These are phyloP conservation scores for Agaricales sp. DNA, from an alignment of 1,284 basidiomycete species.

Conservation along the genomic window DNA sequence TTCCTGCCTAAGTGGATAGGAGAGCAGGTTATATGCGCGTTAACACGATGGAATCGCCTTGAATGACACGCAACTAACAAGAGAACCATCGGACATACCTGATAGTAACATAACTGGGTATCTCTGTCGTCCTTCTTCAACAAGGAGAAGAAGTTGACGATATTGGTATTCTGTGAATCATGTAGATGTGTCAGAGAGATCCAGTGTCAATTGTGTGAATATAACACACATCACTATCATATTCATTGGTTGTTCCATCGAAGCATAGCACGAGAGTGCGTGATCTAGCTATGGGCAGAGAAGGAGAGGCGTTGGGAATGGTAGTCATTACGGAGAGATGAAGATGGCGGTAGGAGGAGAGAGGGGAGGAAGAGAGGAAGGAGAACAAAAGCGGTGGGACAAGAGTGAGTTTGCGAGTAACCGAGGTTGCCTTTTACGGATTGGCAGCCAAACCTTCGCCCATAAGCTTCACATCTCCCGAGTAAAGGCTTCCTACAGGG, in stretches of 20 bases:
- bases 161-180: constrained; percentile 49
- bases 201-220: not conserved
- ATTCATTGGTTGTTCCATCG: constrained; percentile 49
- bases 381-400: too few species aligned
- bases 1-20: constrained; percentile 33
- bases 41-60: not conserved
- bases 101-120: constrained; percentile 59
- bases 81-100: constrained; percentile 29
- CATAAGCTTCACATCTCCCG: too few species aligned
- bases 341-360: not conserved
- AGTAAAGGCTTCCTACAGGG: too few species aligned
- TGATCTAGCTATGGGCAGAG: constrained; percentile 9
- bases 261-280: constrained; percentile 51
- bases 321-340: constrained; percentile 12
- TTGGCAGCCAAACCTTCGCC: too few species aligned
- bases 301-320: not conserved
- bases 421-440: too few species aligned
- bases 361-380: not conserved
- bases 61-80: not conserved
- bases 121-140: constrained; percentile 46
- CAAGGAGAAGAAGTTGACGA: constrained; percentile 56
- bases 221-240: constrained; percentile 24
- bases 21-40: not conserved
- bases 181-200: constrained; percentile 5
- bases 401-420: too few species aligned